Percentiles rank a stretch among this genome's conserved stretches.
These are phyloP conservation scores for Ganoderma boninense DNA, from an alignment of 1,284 basidiomycete species.

Conservation along the genomic window DNA sequence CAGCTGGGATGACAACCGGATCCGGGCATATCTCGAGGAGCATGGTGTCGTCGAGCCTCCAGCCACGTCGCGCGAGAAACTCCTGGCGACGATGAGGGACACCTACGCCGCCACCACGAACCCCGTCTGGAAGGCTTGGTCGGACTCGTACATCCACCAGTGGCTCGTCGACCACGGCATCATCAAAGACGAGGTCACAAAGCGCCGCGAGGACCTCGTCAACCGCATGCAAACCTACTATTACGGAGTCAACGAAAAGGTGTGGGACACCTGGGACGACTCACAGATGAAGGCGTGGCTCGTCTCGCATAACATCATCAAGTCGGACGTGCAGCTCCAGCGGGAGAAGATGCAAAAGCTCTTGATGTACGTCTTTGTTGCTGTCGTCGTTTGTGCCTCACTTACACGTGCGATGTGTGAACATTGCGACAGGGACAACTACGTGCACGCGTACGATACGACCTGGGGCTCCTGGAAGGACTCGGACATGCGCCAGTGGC, in stretches of 20 bases:
- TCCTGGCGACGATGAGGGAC: conserved; percentile 73
- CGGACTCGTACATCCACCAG: conserved; percentile 80
- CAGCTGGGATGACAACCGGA: conserved; percentile 80
- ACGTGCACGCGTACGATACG: conserved; percentile 72
- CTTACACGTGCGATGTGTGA: neutral
- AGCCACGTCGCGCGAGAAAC: conserved; percentile 70
- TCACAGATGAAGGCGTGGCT: conserved; percentile 76
- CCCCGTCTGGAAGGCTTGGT: conserved; percentile 87
- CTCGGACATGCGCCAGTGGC: conserved; percentile 79
- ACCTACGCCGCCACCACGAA: conserved; percentile 70
- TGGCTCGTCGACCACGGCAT: conserved; percentile 88
- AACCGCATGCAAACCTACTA: conserved; percentile 84
- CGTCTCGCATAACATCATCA: conserved; percentile 72
- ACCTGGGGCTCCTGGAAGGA: conserved; percentile 83
- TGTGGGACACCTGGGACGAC: conserved; percentile 79
- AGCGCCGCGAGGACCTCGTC: conserved; percentile 75
- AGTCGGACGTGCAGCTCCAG: conserved; percentile 73
- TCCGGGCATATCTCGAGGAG: conserved; percentile 76
- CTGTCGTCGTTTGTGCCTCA: neutral
- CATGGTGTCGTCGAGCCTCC: conserved; percentile 72
- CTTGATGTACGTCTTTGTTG: conserved; percentile 56
- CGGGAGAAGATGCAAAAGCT: conserved; percentile 83
- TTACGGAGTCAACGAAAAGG: conserved; percentile 62
- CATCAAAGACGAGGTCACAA: conserved; percentile 64
- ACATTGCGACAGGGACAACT: conserved; percentile 67